phyloP scores from a whole-genome alignment of 2,329 filamentous ascomycete species.

The Chaetomiaceae sp. region DNA sequence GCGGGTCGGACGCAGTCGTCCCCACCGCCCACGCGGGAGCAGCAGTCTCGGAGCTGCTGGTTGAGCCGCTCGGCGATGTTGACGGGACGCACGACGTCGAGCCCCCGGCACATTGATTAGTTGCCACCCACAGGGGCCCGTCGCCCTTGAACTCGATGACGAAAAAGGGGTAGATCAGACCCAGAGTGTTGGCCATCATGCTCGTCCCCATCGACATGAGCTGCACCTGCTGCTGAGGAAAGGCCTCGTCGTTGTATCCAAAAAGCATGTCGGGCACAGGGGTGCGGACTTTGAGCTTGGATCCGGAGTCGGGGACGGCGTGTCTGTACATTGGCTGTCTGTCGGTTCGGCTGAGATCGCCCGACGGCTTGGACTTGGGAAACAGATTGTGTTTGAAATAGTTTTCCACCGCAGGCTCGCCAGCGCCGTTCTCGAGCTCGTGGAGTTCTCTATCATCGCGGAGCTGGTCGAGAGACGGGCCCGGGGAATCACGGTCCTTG shows the following conservation, averaged over 20 bases:
- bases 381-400: too few species aligned
- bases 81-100: conserved; percentile 32
- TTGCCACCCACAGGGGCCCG: conserved; percentile 32
- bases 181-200: conserved; percentile 21
- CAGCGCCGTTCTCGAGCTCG: too few species aligned
- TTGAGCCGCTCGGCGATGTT: conserved; percentile 29
- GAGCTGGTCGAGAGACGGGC: too few species aligned
- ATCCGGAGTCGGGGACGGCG: too few species aligned
- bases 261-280: conserved; percentile 8
- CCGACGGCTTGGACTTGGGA: too few species aligned
- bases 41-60: conserved; percentile 20
- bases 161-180: conserved; percentile 29
- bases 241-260: neutral
- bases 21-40: too few species aligned
- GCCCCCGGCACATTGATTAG: conserved; percentile 35
- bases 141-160: conserved; percentile 32
- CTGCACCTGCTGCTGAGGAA: conserved; percentile 20
- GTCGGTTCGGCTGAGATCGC: too few species aligned
- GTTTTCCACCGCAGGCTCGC: too few species aligned
- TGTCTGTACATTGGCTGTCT: too few species aligned
- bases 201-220: conserved; percentile 23
- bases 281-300: neutral
- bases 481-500: too few species aligned
- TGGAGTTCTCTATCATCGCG: too few species aligned
- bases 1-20: too few species aligned